These are phyloP conservation scores for Leccinellum luteum DNA, from an alignment of 768 basidiomycete genomes.

Conservation along the genomic window DNA sequence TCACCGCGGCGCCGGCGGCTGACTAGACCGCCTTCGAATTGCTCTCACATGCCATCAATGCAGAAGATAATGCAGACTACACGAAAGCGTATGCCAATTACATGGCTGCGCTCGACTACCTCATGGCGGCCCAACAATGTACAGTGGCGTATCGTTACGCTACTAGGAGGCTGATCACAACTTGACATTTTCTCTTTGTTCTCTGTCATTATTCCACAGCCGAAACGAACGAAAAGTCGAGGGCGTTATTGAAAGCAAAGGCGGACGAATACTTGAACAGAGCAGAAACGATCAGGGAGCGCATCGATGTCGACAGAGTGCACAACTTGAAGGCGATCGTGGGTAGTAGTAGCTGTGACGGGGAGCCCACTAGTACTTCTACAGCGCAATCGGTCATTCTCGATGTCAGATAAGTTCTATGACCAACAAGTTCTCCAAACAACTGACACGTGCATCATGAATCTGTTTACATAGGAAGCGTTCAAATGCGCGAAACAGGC, in stretches of 20 bases:
- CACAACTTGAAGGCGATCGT: not conserved
- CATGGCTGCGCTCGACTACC: conserved; percentile 92
- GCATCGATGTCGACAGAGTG: not conserved
- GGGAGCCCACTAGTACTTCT: not conserved
- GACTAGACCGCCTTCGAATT: conserved; percentile 75
- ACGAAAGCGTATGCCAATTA: conserved; percentile 89
- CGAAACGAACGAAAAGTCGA: conserved; percentile 21
- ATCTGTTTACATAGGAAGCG: conserved; percentile 50
- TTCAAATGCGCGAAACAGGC: conserved; percentile 88
- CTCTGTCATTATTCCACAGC: not conserved
- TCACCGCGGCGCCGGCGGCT: too few relatives aligned
- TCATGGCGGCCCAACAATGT: conserved; percentile 95
- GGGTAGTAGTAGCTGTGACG: not conserved
- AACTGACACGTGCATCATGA: not conserved
- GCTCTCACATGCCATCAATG: conserved; percentile 85
- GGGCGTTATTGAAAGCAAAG: conserved; percentile 13
- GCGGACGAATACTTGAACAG: conserved; percentile 19
- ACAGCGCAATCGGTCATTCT: conserved; percentile 12
- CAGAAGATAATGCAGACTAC: conserved; percentile 88
- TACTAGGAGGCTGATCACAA: not conserved
- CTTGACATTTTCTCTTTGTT: not conserved
- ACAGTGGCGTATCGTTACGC: not conserved
- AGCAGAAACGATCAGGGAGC: conserved; percentile 14
- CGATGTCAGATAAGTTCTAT: conserved; percentile 9
- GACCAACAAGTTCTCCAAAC: not conserved